A percentile compares a stretch with the other conserved stretches of the same genome.
These are phyloP conservation scores for Chrysosporium queenslandicum DNA, from an alignment of 2,329 filamentous ascomycete genomes.

Conservation along the genomic window DNA sequence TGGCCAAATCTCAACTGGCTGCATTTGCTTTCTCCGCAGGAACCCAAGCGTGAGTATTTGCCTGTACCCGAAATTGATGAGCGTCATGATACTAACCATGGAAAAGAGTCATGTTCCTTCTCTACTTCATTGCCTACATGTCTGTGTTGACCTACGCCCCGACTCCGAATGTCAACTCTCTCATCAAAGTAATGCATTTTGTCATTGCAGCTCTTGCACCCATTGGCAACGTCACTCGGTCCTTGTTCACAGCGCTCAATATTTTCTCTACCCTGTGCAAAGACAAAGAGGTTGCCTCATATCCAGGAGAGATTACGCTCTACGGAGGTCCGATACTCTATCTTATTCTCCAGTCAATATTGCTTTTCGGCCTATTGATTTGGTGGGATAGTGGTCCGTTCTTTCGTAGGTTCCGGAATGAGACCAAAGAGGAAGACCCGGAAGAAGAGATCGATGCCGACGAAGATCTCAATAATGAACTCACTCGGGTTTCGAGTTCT, in stretches of 20 bases:
- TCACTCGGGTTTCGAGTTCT: conserved; percentile 50
- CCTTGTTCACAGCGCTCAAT: conserved; percentile 69
- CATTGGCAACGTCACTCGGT: conserved; percentile 62
- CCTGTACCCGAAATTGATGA: neutral
- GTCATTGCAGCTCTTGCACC: conserved; percentile 64
- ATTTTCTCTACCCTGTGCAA: conserved; percentile 69
- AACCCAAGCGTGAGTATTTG: conserved; percentile 50
- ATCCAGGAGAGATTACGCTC: conserved; percentile 59
- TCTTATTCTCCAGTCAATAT: conserved; percentile 60
- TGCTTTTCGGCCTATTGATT: conserved; percentile 62
- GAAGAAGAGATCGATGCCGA: conserved; percentile 35
- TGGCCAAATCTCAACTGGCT: conserved; percentile 66
- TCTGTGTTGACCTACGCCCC: conserved; percentile 64
- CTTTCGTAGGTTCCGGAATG: conserved; percentile 44
- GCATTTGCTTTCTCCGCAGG: conserved; percentile 76
- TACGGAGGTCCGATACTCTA: conserved; percentile 83
- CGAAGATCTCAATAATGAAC: conserved; percentile 56
- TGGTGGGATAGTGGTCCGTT: conserved; percentile 70
- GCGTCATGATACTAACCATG: conserved; percentile 4
- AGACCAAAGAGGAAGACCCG: conserved; percentile 36
- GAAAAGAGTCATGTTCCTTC: conserved; percentile 51
- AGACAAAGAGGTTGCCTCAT: conserved; percentile 51
- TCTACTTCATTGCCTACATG: conserved; percentile 63
- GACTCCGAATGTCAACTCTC: conserved; percentile 56
- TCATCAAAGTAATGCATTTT: conserved; percentile 63